Conservation (phyloP, 768 basidiomycete species). For the Lactarius akahatsu region DNA sequence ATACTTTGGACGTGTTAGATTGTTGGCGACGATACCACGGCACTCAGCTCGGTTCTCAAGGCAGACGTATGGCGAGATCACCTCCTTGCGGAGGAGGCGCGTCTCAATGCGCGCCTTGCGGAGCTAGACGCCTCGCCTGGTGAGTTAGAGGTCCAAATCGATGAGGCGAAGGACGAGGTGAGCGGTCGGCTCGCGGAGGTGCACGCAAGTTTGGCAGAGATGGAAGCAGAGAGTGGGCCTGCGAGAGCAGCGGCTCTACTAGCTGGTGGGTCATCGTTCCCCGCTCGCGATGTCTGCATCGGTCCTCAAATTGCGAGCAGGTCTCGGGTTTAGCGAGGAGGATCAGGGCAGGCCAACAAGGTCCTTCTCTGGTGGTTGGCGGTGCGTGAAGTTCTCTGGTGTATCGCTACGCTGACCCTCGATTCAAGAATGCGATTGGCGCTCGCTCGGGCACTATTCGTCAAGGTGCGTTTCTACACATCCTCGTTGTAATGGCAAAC, state of each 20-base stretch:
- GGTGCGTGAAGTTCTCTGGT: conserved; percentile 42
- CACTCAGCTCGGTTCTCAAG: conserved; percentile 93
- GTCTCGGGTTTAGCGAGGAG: conserved; percentile 86
- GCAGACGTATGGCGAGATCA: conserved; percentile 99
- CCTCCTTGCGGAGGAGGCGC: conserved; percentile 78
- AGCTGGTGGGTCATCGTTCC: conserved; percentile 53
- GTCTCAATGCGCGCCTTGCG: conserved; percentile 69
- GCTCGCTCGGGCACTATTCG: conserved; percentile 91
- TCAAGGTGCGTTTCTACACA: conserved; percentile 57
- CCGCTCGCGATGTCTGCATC: not conserved
- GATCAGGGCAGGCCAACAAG: conserved; percentile 84
- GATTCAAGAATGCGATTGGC: conserved; percentile 85
- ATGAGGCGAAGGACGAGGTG: conserved; percentile 84
- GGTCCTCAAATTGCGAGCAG: conserved; percentile 38
- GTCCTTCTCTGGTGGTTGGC: conserved; percentile 96
- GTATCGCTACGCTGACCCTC: conserved; percentile 6
- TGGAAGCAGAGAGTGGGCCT: conserved; percentile 98
- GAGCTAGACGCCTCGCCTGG: conserved; percentile 65
- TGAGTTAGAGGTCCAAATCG: conserved; percentile 56
- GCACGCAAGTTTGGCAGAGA: conserved; percentile 88
- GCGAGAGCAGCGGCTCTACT: conserved; percentile 85
- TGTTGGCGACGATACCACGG: conserved; percentile 88
- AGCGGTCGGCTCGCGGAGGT: conserved; percentile 82
- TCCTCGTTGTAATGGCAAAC: not conserved
- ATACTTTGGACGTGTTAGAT: conserved; percentile 49